Conservation (phyloP, 176 grass and related monocot species). For the Carex pumila region DNA sequence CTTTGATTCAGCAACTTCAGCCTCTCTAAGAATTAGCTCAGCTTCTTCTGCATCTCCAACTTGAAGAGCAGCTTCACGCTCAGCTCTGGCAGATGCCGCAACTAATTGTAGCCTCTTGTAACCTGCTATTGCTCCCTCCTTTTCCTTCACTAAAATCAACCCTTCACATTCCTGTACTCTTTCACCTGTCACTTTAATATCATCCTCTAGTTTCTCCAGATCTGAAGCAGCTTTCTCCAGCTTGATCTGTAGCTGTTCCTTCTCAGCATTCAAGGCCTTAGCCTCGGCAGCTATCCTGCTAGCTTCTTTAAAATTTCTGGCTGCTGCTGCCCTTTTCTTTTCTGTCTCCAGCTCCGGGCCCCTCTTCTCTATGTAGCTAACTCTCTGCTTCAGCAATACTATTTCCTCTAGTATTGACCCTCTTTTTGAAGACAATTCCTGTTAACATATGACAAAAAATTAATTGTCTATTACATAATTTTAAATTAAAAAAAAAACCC, state of each 20-base stretch:
- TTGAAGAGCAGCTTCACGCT: constrained; percentile 75
- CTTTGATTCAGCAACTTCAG: constrained; percentile 69
- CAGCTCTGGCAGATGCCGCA: constrained; percentile 66
- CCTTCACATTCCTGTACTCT: constrained; percentile 70
- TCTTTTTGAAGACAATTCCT: constrained; percentile 78
- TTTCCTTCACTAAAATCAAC: constrained; percentile 71
- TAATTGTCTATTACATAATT: constrained; percentile 3
- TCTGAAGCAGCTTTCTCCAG: constrained; percentile 56
- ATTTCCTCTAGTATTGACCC: constrained; percentile 73
- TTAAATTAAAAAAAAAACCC: neutral
- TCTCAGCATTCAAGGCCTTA: constrained; percentile 71
- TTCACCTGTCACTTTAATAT: constrained; percentile 47
- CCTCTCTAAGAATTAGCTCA: constrained; percentile 55
- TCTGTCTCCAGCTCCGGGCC: constrained; percentile 84
- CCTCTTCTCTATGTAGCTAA: constrained; percentile 84
- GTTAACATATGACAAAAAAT: constrained; percentile 30
- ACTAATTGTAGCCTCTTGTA: constrained; percentile 73
- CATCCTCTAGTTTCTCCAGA: constrained; percentile 62
- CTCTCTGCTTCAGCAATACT: constrained; percentile 57
- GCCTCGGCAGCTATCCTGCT: constrained; percentile 79
- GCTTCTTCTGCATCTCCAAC: constrained; percentile 62
- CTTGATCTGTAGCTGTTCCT: constrained; percentile 65
- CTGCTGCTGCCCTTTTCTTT: constrained; percentile 93
- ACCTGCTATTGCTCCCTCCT: constrained; percentile 69
- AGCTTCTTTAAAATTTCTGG: constrained; percentile 93